Evolutionary conservation across 192 early-diverging fungal species (phyloP), one percentile per base, ranked within the genome.

Genomic region (Gigaspora rosea): DNA sequence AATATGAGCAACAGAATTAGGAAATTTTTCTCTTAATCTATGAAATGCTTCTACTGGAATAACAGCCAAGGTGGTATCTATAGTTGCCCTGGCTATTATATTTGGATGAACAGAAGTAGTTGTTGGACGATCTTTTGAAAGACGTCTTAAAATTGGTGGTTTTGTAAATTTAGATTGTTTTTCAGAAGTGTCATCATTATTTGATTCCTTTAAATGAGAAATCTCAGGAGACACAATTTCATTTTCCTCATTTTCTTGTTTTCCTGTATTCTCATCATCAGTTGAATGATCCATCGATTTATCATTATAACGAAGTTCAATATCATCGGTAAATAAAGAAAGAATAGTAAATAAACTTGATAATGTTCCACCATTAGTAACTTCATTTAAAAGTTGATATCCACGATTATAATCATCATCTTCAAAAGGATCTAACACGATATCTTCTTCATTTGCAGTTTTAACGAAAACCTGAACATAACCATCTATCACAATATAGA

Each of bases 401-500:
- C 83, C 87, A 22, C 78, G 77, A 56, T 83, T 86, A 22, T 77
- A 78, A 72, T 87, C 80, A 7, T 71, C 68, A 54, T 82, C 57
- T 58, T 81, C 75, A 41, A 82, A 80, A 16, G 80, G 77, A 50
- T 83, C 83, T 5, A 82, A 70, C 3, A 83, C 82, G 4, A 79
- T 79, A 36, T 84, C 84, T 33, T 79, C 72, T 27, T 84, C 79
- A 22, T 85, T 80, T 48, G 52, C 54, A 8, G 76, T 86, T 80
- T 92, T 90, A 41, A 97, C 88, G 85, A 88, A 98, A 11, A 98
- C 93, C 81, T 97, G 94, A 57, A 99, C 92, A 74, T 88, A 85
- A 36, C 97, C 97, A 67, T 99, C 97, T 20, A 98, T 93, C 4
- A 99, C 97, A 63, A 98, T 92, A 81, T 94, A 97, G 78, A 99